Conservation (phyloP, 768 basidiomycete species). For the Kwoniella shandongensis region DNA sequence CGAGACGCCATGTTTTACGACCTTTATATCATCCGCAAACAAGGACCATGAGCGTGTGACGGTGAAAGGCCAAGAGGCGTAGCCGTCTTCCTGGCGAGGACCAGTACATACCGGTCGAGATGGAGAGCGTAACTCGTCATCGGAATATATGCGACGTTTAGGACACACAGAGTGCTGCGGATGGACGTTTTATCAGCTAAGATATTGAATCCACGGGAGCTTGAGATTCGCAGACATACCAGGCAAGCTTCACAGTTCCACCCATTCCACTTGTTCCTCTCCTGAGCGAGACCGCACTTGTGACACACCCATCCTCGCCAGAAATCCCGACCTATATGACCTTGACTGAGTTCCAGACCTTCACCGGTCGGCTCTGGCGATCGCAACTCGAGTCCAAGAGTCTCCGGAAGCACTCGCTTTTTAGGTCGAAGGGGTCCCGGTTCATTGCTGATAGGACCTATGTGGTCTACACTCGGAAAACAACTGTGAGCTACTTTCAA, state of each 20-base stretch:
- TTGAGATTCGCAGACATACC: conserved; percentile 19
- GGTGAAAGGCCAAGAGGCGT: conserved; percentile 15
- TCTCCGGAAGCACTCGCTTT: conserved; percentile 26
- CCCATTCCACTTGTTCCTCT: conserved; percentile 39
- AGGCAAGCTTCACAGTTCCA: conserved; percentile 49
- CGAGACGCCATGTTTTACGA: conserved; percentile 27
- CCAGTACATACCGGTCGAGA: conserved; percentile 31
- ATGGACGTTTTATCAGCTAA: too few relatives aligned
- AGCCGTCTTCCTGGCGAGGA: conserved; percentile 33
- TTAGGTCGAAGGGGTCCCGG: conserved; percentile 4
- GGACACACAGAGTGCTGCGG: conserved; percentile 10
- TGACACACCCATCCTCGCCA: conserved; percentile 47
- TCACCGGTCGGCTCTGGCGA: conserved; percentile 17
- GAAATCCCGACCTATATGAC: conserved; percentile 31
- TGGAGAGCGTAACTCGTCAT: conserved; percentile 15
- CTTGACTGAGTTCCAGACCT: conserved; percentile 2
- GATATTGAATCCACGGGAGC: too few relatives aligned
- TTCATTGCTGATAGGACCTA: conserved; percentile 16
- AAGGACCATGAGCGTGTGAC: conserved; percentile 17
- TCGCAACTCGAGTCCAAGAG: conserved; percentile 33
- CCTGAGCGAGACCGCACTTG: conserved; percentile 41
- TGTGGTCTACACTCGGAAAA: conserved; percentile 6
- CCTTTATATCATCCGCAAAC: conserved; percentile 36
- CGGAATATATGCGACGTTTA: conserved; percentile 21
- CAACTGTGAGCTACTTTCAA: conserved; percentile 1